Evolutionary conservation across 2,329 filamentous ascomycete species (phyloP).

Genomic region (Colletotrichum neosansevieriae): DNA sequence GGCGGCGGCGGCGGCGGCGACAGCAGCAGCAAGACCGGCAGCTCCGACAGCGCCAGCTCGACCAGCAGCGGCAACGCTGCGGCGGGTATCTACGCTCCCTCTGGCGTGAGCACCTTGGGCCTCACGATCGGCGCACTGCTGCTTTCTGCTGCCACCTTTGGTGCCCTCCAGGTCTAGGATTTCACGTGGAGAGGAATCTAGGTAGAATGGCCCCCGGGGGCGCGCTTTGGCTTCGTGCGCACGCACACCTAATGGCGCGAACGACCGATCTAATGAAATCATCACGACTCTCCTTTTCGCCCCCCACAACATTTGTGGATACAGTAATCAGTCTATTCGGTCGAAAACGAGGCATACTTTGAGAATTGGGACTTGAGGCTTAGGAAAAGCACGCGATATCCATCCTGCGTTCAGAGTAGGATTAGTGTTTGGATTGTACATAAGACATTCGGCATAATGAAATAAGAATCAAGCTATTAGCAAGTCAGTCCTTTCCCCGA

Average conservation of each 20-base stretch:
- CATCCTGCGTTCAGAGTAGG: background rate
- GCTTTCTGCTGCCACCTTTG: constrained; percentile 48
- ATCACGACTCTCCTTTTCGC: background rate
- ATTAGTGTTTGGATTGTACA: background rate
- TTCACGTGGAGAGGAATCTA: background rate
- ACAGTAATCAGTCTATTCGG: background rate
- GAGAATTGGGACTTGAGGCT: background rate
- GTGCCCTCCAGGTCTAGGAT: constrained; percentile 39
- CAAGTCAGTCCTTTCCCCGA: too few relatives aligned
- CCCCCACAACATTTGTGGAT: background rate
- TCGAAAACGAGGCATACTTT: background rate
- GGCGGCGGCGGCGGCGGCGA: constrained; percentile 32
- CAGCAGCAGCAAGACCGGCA: constrained; percentile 30
- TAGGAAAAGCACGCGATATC: constrained; percentile 10
- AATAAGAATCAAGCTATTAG: background rate
- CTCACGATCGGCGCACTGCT: constrained; percentile 52
- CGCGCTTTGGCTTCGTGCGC: background rate
- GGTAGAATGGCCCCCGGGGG: too few relatives aligned
- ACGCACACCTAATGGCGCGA: background rate
- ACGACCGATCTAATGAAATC: constrained; percentile 19
- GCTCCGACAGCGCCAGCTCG: constrained; percentile 26
- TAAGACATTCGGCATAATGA: background rate
- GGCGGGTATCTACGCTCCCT: background rate
- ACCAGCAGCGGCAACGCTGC: constrained; percentile 15
- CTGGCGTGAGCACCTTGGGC: constrained; percentile 48